Base-by-base conservation (phyloP, 2,329 filamentous ascomycete genomes). In the Chaetoscypha palmicola region DNA sequence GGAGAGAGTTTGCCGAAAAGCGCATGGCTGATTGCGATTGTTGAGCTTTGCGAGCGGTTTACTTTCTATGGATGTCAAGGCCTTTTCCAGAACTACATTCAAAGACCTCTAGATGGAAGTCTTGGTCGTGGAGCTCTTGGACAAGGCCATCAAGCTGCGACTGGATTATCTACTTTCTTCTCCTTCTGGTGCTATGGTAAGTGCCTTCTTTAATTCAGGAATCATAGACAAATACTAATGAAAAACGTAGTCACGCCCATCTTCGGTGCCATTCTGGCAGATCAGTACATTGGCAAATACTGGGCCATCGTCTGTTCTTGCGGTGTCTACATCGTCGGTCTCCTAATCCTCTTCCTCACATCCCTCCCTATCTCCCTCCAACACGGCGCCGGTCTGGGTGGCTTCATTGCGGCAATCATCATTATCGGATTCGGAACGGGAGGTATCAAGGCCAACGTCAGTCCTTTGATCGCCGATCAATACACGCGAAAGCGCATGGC, bases 381-480 rank as follows among this genome's bases (percentile, higher is more conserved):
- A 4, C 57, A 63, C 43, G 63, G 64, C n/a, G 66, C 63, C 22
- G 63, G 72, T 8, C 64, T 76, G 31, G 70, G 67, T 5, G 70
- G 72, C 1, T 72, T 77, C 53, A 69, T 77, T 37, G 62, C 71
- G 1, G 70, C 72, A 46, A 71, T 72, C 28, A 61, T 71, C 7
- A 60, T 67, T 34, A 66, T 71, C 19, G 68, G 68, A 9, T 58
- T 70, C 41, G 68, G 67, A 45, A 68, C 66, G 11, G 69, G 68
- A 43, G 67, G 67, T 4, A 70, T 86, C 69, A 86, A 86, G 65
- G 73, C 78, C 14, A 86, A 84, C 50, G 79, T 85, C 30, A 72
- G 75, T 0, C 76, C 77, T 5, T 64, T 81, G 19, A 74, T 81
- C 42, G 76, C 76, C 5, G 78, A 82, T 50, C 77, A 82, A 55